Evolutionary conservation across 768 basidiomycete genomes (phyloP), one percentile per base, ranked within the genome.

Genomic region (Collybia sordida): DNA sequence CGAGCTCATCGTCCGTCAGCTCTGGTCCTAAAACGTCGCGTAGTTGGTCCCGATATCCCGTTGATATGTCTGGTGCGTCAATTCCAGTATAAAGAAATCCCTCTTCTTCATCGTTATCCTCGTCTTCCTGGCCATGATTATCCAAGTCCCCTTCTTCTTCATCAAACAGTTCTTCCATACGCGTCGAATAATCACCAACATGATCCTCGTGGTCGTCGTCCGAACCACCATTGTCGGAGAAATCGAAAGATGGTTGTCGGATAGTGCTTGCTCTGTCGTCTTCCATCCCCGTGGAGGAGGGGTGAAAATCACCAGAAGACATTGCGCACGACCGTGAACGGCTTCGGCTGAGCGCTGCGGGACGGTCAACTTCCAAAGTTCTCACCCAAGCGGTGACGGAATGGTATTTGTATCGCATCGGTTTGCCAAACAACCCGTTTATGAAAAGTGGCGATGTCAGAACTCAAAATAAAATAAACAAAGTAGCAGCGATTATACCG

Each of bases 71-170:
- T 28, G 64, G 66, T 4, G 83, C 79, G 58, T 93, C 90, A 18
- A 82, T 70, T 23, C 90, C 91, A 23, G 75, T 74, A 60, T 93
- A 94, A 23, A 91, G 52, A 57, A 93, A 93, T 0, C 70, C 82
- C 24, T 80, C 85, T 9, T 80, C 82, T 6, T 79, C 80, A 8
- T 79, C 82, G 0, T 73, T 75, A 11, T 67, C 75, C 3, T 79
- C 74, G 3, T 73, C 72, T 15, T 64, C 67, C 17, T 38, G 37
- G 4, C 60, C 59, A 12, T 64, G 64, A 9, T 53, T 54, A 17
- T 56, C 56, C 24, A 42, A 52, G 18, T 67, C 72, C 15, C 72
- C 70, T 23, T 65, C 77, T 21, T 66, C 70, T 27, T 71, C 71
- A 48, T 72, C 75, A 57, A 88, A 75, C 15, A 88, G 70, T 58